Conservation (phyloP, 1,284 basidiomycete species). For the Trichosporon faecale region DNA sequence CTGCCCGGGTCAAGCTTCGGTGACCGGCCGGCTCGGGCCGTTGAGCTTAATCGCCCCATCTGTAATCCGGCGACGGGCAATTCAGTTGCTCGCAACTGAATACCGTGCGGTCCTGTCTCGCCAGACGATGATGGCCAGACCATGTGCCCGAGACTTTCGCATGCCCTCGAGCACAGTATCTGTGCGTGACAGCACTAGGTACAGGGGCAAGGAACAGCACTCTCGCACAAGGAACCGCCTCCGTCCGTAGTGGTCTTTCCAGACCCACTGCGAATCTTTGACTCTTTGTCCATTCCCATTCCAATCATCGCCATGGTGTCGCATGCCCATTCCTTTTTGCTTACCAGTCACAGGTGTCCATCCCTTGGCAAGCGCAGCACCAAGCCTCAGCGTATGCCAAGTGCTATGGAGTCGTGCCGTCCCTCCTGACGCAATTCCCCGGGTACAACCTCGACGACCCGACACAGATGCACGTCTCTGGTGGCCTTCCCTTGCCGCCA, state of each 20-base stretch:
- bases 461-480: constrained; percentile 29
- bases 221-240: neutral
- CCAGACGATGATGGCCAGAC: neutral
- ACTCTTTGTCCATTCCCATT: neutral
- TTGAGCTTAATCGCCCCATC: neutral
- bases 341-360: constrained; percentile 36
- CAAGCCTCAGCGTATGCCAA: constrained; percentile 39
- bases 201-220: neutral
- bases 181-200: neutral
- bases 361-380: constrained; percentile 43
- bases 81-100: neutral
- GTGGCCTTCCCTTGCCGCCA: constrained; percentile 15
- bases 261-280: neutral
- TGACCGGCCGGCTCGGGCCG: neutral
- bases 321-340: neutral
- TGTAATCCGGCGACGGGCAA: neutral
- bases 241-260: neutral
- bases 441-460: constrained; percentile 47
- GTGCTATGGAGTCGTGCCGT: constrained; percentile 31
- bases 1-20: neutral
- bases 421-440: constrained; percentile 44
- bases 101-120: neutral
- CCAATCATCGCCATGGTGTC: neutral
- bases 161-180: neutral
- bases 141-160: neutral